Base-by-base conservation (phyloP, 202 grass and related monocot species). In the Elaeis oleifera region DNA sequence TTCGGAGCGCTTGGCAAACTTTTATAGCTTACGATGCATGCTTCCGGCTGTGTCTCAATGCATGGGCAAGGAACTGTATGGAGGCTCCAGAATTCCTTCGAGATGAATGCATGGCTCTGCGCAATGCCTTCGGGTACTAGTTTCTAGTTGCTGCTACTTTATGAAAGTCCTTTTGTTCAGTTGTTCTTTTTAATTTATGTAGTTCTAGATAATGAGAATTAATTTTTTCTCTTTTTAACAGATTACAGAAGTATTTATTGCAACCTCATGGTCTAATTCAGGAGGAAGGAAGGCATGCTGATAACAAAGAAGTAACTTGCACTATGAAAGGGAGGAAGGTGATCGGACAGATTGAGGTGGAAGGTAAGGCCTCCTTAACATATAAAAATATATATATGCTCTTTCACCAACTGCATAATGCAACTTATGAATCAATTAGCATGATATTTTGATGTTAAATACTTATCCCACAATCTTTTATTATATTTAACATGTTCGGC, bases 11-110 rank as follows among this genome's bases (percentile, higher is more conserved):
- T 71, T 97, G 92, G 92, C 87, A 97, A 86, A 85, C 84, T 36
- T 90, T 97, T 82, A 79, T 97, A 49, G 87, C 84, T 69, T 97
- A 97, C 24, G 87, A 97, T 78, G 92, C 92, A 63, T 91, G 92
- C 74, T 90, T 85, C 59, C 76, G 92, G 52, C 58, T 97, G 71
- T 97, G 87, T 73, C 78, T 97, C 58, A 97, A 97, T 75, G 92
- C 87, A 44, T 91, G 81, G 82, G 88, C 80, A 59, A 91, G 79
- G 67, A 85, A 88, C 61, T 89, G 87, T 76, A 89, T 84, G 71
- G 81, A 97, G 70, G 79, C 83, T 76, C 77, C 74, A 56, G 92
- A 97, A 58, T 97, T 97, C 74, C 85, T 97, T 73, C 84, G 83
- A 25, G 87, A 97, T 63, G 92, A 97, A 50, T 91, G 87, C 67